phyloP scores from a whole-genome alignment of 805 yeast species.

The Isabelozyma rhagii region DNA sequence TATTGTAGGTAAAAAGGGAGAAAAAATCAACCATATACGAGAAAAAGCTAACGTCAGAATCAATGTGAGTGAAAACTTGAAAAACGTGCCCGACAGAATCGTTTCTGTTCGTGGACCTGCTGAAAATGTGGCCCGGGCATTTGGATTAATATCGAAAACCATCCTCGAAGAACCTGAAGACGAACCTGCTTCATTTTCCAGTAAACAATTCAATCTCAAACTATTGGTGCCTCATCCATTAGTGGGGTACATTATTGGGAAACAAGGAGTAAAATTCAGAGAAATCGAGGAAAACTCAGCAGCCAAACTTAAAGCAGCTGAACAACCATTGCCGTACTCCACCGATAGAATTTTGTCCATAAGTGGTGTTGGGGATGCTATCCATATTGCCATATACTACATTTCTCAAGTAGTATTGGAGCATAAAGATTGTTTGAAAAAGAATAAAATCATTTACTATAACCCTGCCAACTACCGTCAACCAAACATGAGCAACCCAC shows the following conservation, averaged over 20 bases:
- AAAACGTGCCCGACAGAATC: constrained; percentile 71
- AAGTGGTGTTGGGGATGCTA: constrained; percentile 80
- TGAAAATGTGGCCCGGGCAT: constrained; percentile 77
- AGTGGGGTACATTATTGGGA: constrained; percentile 81
- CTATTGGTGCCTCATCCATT: constrained; percentile 72
- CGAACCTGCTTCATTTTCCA: constrained; percentile 53
- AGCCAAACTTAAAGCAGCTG: constrained; percentile 71
- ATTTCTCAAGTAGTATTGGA: constrained; percentile 65
- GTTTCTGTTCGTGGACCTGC: constrained; percentile 71
- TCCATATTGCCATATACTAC: constrained; percentile 78
- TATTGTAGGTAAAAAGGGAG: constrained; percentile 82
- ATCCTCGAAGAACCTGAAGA: constrained; percentile 66
- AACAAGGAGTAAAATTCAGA: constrained; percentile 66
- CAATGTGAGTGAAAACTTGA: constrained; percentile 68
- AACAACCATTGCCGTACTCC: constrained; percentile 66
- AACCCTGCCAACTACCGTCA: constrained; percentile 51
- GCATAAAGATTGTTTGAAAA: constrained; percentile 50
- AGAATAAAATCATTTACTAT: constrained; percentile 54
- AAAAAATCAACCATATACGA: constrained; percentile 61
- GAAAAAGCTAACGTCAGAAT: constrained; percentile 61
- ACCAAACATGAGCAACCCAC: constrained; percentile 9
- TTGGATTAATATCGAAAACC: constrained; percentile 67
- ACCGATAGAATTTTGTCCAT: constrained; percentile 73
- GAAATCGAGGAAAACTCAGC: constrained; percentile 83
- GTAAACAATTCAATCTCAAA: constrained; percentile 54